Evolutionary conservation across 768 basidiomycete genomes (phyloP).

Genomic region (Tricholoma bakamatsutake): DNA sequence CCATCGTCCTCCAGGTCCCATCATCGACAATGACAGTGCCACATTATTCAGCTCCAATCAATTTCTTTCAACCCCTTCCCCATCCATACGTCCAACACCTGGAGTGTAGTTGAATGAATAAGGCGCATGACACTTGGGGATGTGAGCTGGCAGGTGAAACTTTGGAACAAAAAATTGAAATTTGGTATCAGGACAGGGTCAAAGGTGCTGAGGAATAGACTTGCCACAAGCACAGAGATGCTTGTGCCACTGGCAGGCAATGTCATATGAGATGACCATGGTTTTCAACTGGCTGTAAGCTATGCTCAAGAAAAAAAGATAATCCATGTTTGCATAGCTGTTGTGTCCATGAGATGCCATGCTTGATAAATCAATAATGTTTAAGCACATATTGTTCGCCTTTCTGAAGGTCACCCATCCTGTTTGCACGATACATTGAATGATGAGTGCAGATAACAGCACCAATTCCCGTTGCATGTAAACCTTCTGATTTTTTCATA

Average conservation of each 20-base stretch:
- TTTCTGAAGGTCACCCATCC: too few relatives aligned
- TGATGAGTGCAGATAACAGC: conserved; percentile 12
- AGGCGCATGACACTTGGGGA: conserved; percentile 11
- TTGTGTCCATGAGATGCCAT: too few relatives aligned
- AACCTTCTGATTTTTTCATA: conserved; percentile 5
- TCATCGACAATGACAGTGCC: conserved; percentile 14
- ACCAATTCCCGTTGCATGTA: conserved; percentile 15
- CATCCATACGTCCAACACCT: conserved; percentile 17
- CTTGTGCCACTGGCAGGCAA: conserved; percentile 18
- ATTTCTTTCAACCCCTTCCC: conserved; percentile 12
- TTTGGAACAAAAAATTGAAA: too few relatives aligned
- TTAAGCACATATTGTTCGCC: conserved; percentile 1
- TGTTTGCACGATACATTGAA: conserved; percentile 13
- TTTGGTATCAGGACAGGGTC: conserved; percentile 19
- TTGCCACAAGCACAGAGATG: too few relatives aligned
- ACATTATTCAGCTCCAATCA: conserved; percentile 18
- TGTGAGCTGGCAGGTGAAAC: conserved; percentile 22
- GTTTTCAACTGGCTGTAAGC: conserved; percentile 26
- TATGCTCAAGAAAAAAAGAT: conserved; percentile 15
- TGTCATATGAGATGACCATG: too few relatives aligned
- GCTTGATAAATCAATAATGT: background rate
- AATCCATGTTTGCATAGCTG: conserved; percentile 18
- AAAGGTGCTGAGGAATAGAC: background rate
- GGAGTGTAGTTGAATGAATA: conserved; percentile 18
- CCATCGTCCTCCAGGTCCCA: conserved; percentile 18